These are phyloP conservation scores for Rhizopogon sp. DNA, from an alignment of 768 basidiomycete species.

Conservation along the genomic window DNA sequence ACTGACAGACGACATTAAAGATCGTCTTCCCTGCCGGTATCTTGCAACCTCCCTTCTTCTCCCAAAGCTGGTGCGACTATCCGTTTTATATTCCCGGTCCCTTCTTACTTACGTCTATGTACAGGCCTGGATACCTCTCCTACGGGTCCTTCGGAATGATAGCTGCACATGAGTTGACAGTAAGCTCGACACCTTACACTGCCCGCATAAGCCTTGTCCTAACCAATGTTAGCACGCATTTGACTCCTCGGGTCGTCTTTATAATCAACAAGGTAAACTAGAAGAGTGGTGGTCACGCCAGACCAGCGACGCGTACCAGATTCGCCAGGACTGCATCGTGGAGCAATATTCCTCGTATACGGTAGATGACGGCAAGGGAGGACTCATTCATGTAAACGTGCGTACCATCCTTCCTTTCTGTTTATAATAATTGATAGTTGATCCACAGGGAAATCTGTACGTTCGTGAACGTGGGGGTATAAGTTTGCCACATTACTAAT, in stretches of 20 bases:
- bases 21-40: conserved; percentile 98
- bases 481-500: conserved; percentile 5
- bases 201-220: background rate
- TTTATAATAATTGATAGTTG: background rate
- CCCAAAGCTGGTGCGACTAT: conserved; percentile 56
- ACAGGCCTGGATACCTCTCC: conserved; percentile 81
- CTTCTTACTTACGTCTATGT: background rate
- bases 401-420: conserved; percentile 15
- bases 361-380: conserved; percentile 82
- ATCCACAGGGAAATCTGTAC: conserved; percentile 66
- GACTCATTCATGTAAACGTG: conserved; percentile 81
- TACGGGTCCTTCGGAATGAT: conserved; percentile 94
- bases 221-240: conserved; percentile 65
- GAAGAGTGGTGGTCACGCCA: conserved; percentile 92
- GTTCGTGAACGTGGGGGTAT: conserved; percentile 14
- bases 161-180: conserved; percentile 88
- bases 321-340: conserved; percentile 84
- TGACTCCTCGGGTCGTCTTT: conserved; percentile 84
- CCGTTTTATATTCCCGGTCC: background rate
- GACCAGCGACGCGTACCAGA: conserved; percentile 80
- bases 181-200: conserved; percentile 28
- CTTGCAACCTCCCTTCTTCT: conserved; percentile 89
- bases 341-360: conserved; percentile 89
- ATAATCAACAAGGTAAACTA: conserved; percentile 84
- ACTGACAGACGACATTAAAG: conserved; percentile 28